A percentile compares a stretch with the other conserved stretches of the same genome.
Conservation (phyloP, 352 stramenopile species). For the Pythium rishiriense region DNA sequence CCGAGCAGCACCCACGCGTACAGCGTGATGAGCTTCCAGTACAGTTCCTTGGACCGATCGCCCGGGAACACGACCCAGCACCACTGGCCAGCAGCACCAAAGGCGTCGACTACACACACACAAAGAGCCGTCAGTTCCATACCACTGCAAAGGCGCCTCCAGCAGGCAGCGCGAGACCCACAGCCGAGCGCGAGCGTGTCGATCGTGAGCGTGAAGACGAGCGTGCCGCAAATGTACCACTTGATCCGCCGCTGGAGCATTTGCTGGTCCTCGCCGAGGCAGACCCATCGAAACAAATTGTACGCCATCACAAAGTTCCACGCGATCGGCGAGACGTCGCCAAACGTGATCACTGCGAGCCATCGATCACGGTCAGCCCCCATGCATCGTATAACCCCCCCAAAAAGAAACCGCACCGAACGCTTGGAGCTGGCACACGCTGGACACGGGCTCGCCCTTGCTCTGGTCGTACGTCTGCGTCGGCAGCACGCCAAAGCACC, state of each 20-base stretch:
- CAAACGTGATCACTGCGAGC: conserved; percentile 82
- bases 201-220: conserved; percentile 64
- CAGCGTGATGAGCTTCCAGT: conserved; percentile 71
- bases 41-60: conserved; percentile 50
- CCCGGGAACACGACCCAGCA: conserved; percentile 70
- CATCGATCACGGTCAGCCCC: too few species aligned
- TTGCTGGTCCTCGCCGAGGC: conserved; percentile 77
- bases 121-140: not conserved
- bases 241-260: conserved; percentile 85
- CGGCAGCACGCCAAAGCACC: conserved; percentile 66
- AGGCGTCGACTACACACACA: conserved; percentile 48
- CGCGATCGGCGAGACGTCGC: conserved; percentile 66
- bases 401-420: conserved; percentile 46
- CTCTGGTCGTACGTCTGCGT: conserved; percentile 67
- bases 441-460: conserved; percentile 48
- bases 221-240: conserved; percentile 65
- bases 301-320: conserved; percentile 88
- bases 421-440: conserved; percentile 71
- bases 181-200: conserved; percentile 45
- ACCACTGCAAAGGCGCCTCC: not conserved
- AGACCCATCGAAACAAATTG: conserved; percentile 84
- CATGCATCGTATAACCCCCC: too few species aligned
- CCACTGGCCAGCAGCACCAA: conserved; percentile 69
- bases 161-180: conserved; percentile 16
- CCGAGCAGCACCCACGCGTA: conserved; percentile 79